These are phyloP conservation scores for Coelastrella sp. DNA, from an alignment of 139 green algal genomes.

Conservation along the genomic window DNA sequence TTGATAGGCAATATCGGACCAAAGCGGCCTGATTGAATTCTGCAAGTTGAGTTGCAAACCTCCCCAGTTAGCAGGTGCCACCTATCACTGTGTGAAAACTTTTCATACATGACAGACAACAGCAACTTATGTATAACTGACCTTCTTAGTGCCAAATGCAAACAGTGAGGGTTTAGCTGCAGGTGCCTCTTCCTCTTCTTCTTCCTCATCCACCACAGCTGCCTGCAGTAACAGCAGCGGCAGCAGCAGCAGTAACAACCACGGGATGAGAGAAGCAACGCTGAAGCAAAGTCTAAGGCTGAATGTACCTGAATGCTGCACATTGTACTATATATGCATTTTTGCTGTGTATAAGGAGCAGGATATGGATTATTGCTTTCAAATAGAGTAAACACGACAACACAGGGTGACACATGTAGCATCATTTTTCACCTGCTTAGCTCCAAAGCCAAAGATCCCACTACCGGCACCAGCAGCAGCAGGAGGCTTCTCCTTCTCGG, in stretches of 20 bases:
- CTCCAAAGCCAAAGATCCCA: constrained; percentile 21
- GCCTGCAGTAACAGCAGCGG: constrained; percentile 6
- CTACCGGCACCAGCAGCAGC: neutral
- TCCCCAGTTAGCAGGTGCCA: no score
- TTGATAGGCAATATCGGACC: no score
- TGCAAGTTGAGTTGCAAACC: no score
- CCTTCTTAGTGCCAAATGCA: constrained; percentile 14
- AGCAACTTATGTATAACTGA: no score
- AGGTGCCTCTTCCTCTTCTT: constrained; percentile 24
- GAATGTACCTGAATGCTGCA: neutral
- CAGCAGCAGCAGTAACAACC: neutral
- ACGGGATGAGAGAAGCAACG: neutral
- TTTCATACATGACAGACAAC: no score
- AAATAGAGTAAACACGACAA: neutral
- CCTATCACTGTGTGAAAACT: no score
- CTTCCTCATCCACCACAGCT: neutral
- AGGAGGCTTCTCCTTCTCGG: neutral
- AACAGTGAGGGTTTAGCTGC: neutral
- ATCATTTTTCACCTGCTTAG: constrained; percentile 1
- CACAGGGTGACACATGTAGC: neutral
- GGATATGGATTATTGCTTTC: neutral
- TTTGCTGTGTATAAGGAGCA: no score
- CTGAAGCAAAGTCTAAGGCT: neutral
- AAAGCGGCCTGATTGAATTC: no score
- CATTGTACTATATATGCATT: neutral